phyloP scores from a whole-genome alignment of 129 eudicot genomes.

The Lonicera japonica region DNA sequence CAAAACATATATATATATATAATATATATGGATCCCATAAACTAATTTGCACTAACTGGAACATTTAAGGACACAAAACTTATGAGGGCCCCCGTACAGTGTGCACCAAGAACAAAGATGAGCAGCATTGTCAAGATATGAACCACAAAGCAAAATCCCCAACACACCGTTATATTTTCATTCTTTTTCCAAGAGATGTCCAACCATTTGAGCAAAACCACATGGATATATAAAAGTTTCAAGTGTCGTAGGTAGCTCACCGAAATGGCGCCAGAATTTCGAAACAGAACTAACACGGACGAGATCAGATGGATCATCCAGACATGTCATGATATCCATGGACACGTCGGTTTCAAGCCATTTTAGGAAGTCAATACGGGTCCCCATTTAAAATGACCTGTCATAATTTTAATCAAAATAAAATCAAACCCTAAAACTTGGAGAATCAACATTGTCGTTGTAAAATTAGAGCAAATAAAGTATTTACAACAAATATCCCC shows the following conservation, averaged over 20 bases:
- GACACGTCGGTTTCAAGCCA: conserved; percentile 52
- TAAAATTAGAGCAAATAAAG: neutral
- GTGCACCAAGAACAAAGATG: neutral
- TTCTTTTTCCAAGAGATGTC: neutral
- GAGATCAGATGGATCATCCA: conserved; percentile 66
- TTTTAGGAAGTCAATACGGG: conserved; percentile 38
- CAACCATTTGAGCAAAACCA: neutral
- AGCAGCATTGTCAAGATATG: neutral
- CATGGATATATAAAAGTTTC: neutral
- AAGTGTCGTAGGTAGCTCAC: conserved; percentile 23
- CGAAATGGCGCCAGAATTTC: conserved; percentile 48
- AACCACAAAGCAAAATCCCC: neutral
- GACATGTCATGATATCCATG: conserved; percentile 30
- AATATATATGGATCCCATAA: neutral
- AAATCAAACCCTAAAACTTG: neutral
- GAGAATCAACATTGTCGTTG: neutral
- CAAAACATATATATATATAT: neutral
- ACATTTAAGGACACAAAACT: neutral
- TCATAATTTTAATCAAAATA: neutral
- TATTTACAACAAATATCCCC: neutral
- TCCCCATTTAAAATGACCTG: conserved; percentile 14
- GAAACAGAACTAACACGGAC: conserved; percentile 62
- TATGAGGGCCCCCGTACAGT: neutral
- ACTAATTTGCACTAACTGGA: neutral
- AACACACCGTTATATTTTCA: neutral